These are phyloP conservation scores for Calonectria pteridis DNA, from an alignment of 2,329 filamentous ascomycete genomes.

Conservation along the genomic window DNA sequence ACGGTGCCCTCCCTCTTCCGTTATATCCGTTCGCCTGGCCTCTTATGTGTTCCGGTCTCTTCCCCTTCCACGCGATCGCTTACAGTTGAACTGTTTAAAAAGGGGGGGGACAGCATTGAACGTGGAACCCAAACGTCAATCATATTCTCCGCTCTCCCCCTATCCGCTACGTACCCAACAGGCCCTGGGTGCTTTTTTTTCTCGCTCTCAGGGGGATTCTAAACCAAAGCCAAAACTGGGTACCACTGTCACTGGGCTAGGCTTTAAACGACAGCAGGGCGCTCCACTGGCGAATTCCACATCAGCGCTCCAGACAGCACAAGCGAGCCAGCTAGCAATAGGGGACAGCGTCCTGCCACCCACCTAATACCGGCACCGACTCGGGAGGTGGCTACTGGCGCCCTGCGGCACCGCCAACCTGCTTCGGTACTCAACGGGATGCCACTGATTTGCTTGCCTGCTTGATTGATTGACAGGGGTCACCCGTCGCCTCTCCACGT, in stretches of 20 bases:
- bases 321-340: constrained; percentile 7
- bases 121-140: constrained; percentile 9
- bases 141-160: constrained; percentile 9
- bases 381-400: constrained; percentile 1
- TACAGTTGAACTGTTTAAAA: constrained; percentile 1
- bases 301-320: constrained; percentile 9
- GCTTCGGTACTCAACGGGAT: constrained; percentile 7
- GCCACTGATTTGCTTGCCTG: constrained; percentile 11
- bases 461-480: constrained; percentile 19
- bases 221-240: constrained; percentile 7
- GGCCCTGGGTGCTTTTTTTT: neutral
- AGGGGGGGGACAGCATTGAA: neutral
- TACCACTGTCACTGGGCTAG: neutral
- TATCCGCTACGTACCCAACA: constrained; percentile 1
- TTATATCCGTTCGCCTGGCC: neutral
- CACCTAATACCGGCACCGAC: constrained; percentile 6
- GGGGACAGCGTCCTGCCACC: constrained; percentile 1
- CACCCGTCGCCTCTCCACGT: constrained; percentile 10
- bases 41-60: neutral
- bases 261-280: constrained; percentile 5
- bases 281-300: constrained; percentile 11
- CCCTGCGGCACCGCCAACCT: constrained; percentile 1
- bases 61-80: neutral
- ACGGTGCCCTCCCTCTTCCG: neutral
- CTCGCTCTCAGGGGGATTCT: neutral